Conservation (phyloP, 192 early-diverging fungal genomes). For the Mortierella claussenii region DNA sequence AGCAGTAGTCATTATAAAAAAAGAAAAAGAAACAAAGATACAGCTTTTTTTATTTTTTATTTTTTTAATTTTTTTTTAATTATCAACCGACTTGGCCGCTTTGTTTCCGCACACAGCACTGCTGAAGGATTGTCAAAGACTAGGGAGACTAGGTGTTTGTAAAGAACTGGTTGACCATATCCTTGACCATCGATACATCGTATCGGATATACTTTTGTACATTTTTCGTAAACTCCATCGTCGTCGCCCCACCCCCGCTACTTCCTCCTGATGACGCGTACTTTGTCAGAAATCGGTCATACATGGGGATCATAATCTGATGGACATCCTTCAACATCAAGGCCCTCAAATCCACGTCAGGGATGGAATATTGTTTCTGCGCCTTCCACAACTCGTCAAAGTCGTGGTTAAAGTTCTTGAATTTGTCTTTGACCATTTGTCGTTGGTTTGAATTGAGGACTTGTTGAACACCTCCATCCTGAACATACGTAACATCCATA, state of each 20-base stretch:
- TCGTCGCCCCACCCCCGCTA: constrained; percentile 31
- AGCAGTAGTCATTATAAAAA: too few species aligned
- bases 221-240: constrained; percentile 84
- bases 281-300: constrained; percentile 78
- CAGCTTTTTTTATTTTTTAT: too few species aligned
- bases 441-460: constrained; percentile 73
- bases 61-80: too few species aligned
- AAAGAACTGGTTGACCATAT: constrained; percentile 77
- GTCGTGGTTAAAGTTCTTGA: constrained; percentile 88
- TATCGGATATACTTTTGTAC: constrained; percentile 86
- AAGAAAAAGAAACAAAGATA: too few species aligned
- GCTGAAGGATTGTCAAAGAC: too few species aligned
- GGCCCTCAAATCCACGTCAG: constrained; percentile 78
- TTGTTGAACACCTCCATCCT: constrained; percentile 69
- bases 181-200: constrained; percentile 71
- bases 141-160: constrained; percentile 34
- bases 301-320: constrained; percentile 81
- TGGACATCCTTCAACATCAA: constrained; percentile 78
- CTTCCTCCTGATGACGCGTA: constrained; percentile 49
- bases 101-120: too few species aligned
- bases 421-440: constrained; percentile 83
- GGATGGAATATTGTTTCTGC: constrained; percentile 81
- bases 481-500: constrained; percentile 78
- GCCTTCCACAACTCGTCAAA: constrained; percentile 78
- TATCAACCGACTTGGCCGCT: too few species aligned